Evolutionary conservation across 306 rosid genomes (phyloP).

Genomic region (Acmispon strigosus): DNA sequence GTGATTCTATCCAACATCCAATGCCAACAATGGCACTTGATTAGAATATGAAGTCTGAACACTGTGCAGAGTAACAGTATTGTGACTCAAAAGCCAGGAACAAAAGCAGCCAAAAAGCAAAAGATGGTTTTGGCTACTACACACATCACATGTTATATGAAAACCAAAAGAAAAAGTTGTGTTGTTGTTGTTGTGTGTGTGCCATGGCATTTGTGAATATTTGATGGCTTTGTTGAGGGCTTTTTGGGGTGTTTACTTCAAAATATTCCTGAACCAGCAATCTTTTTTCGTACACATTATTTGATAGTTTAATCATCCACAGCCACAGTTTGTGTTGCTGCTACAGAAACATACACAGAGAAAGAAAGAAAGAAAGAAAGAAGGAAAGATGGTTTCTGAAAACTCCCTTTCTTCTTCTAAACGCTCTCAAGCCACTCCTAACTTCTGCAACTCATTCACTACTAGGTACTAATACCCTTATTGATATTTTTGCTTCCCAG

Average conservation of each 20-base stretch:
- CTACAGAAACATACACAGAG: constrained; percentile 21
- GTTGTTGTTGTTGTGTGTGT: not conserved
- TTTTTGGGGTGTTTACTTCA: constrained; percentile 23
- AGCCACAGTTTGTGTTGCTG: constrained; percentile 23
- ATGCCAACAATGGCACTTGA: constrained; percentile 11
- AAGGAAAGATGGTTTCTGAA: constrained; percentile 52
- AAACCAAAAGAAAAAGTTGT: constrained; percentile 27
- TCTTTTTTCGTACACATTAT: constrained; percentile 9
- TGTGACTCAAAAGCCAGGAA: constrained; percentile 19
- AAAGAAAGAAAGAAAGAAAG: no score
- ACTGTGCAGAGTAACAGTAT: not conserved
- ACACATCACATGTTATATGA: constrained; percentile 19
- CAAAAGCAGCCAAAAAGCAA: constrained; percentile 45
- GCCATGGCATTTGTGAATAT: constrained; percentile 26
- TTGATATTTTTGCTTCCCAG: not conserved
- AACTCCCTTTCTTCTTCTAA: constrained; percentile 43
- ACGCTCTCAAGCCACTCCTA: constrained; percentile 55
- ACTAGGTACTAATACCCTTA: constrained; percentile 45
- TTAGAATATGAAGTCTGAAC: constrained; percentile 2
- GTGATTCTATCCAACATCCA: constrained; percentile 14
- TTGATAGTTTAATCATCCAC: constrained; percentile 14
- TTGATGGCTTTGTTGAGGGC: constrained; percentile 7
- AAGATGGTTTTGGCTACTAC: constrained; percentile 13
- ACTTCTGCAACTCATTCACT: constrained; percentile 67
- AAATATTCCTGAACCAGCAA: constrained; percentile 23